These are phyloP conservation scores for Neonectria neomacrospora DNA, from an alignment of 2,329 filamentous ascomycete genomes.

Conservation along the genomic window DNA sequence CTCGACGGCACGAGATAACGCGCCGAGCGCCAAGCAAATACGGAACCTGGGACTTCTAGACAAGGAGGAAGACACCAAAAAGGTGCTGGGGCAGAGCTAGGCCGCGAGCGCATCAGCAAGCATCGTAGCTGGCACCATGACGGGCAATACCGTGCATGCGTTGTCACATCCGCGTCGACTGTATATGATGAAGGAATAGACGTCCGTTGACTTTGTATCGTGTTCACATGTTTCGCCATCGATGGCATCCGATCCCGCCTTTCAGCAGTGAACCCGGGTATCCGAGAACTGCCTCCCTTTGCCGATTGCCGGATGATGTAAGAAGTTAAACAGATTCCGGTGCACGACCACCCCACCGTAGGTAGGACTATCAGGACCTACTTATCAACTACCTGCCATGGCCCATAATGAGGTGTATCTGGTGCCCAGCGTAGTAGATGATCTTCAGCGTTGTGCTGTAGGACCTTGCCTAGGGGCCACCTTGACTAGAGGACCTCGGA, in stretches of 20 bases:
- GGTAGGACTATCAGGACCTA: background rate
- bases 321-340: background rate
- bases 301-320: background rate
- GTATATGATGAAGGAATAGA: slow-evolving; percentile 41
- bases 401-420: no score
- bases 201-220: slow-evolving; percentile 26
- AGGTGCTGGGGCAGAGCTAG: slow-evolving; percentile 58
- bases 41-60: slow-evolving; percentile 85
- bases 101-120: slow-evolving; percentile 16
- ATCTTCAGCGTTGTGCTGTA: background rate
- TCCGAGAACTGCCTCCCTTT: background rate
- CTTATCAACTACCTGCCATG: background rate
- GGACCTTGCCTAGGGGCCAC: background rate
- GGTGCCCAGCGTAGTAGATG: background rate
- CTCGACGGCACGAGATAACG: slow-evolving; percentile 80
- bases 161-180: slow-evolving; percentile 23
- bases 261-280: background rate
- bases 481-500: background rate
- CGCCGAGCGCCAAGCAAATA: slow-evolving; percentile 86
- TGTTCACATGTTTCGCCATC: background rate
- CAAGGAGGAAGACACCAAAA: slow-evolving; percentile 82
- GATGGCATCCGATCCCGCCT: no score
- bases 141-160: slow-evolving; percentile 14
- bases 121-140: background rate
- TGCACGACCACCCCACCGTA: background rate